Evolutionary conservation across 176 grass and related monocot species (phyloP).

Genomic region (Aegilops sharonensis): DNA sequence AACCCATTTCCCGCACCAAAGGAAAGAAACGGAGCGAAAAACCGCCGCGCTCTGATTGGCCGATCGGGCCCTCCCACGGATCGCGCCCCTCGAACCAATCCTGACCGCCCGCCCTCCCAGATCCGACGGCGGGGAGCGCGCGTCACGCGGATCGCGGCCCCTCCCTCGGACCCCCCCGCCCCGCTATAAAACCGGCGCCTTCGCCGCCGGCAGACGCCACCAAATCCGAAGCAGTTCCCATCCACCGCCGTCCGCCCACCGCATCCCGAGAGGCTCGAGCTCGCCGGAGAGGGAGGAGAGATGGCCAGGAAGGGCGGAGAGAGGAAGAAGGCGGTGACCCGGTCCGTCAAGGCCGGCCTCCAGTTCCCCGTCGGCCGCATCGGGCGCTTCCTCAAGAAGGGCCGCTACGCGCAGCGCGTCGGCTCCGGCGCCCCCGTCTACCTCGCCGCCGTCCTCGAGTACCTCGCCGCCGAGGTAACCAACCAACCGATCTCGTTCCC

Average conservation of each 20-base stretch:
- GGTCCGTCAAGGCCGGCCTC: slow-evolving; percentile 51
- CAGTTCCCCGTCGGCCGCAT: slow-evolving; percentile 76
- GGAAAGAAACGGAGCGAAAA: background rate
- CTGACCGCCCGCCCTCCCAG: background rate
- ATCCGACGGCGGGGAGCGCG: background rate
- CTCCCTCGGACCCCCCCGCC: background rate
- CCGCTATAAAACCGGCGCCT: background rate
- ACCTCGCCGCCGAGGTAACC: slow-evolving; percentile 34
- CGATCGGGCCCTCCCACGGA: background rate
- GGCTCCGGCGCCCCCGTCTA: slow-evolving; percentile 42
- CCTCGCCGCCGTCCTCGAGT: slow-evolving; percentile 46
- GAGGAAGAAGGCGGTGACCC: background rate
- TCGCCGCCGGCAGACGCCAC: background rate
- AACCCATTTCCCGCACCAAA: background rate
- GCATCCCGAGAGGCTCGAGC: background rate
- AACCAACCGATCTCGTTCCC: background rate
- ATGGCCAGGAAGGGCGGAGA: slow-evolving; percentile 3
- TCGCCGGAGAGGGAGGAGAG: background rate
- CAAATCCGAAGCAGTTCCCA: background rate
- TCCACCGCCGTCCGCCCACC: background rate
- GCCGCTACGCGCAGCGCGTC: slow-evolving; percentile 48
- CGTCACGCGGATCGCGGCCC: background rate
- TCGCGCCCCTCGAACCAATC: background rate
- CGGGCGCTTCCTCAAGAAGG: slow-evolving; percentile 69
- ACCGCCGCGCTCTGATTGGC: background rate